Base-by-base conservation (phyloP, 2,329 filamentous ascomycete genomes). In the Phoma herbarum region DNA sequence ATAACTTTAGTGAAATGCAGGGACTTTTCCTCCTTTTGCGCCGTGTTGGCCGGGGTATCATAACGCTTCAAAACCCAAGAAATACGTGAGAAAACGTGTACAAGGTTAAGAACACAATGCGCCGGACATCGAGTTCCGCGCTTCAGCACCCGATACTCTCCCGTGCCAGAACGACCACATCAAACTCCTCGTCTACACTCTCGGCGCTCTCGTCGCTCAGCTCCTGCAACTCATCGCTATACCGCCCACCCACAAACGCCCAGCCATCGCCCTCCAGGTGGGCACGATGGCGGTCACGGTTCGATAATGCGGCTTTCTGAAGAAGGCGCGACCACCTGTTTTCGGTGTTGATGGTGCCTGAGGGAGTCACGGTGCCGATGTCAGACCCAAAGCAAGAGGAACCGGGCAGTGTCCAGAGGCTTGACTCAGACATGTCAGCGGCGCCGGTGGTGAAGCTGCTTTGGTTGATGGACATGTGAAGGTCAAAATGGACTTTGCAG, bases 151-250 rank as follows among this genome's bases (percentile, higher is more conserved):
- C 56, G 26, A 45, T 45, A 16, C 37, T 42, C 45, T 59, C 56
- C 20, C 45, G 23, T 12, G 49, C 18, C 46, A 75, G 42, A 22
- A 75, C 62, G 18, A 76, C 70, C 1, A 76, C 70, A 26, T 76
- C 74, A 31, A 75, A 75, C 51, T 75, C 74, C 22, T 75, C 71
- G 26, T 76, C 74, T 0, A 76, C 57, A 18, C 70, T 71, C 52
- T 68, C 73, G 12, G 69, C 67, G 28, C 63, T 68, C 37, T 60
- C 42, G 29, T 66, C 59, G 50, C 68, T 56, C 48, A 61, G 28
- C 28, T 49, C 46, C n/a, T 61, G 59, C 26, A 60, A 60, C 7
- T 62, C 67, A n/a, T 74, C 69, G 18, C 64, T 67, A 47, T 59
- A 59, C 2, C 56, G 31, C 1, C 45, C 56, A 22, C 50, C 50